Conservation (phyloP, 2,329 filamentous ascomycete genomes). For the Ophiostoma angusticollis region DNA sequence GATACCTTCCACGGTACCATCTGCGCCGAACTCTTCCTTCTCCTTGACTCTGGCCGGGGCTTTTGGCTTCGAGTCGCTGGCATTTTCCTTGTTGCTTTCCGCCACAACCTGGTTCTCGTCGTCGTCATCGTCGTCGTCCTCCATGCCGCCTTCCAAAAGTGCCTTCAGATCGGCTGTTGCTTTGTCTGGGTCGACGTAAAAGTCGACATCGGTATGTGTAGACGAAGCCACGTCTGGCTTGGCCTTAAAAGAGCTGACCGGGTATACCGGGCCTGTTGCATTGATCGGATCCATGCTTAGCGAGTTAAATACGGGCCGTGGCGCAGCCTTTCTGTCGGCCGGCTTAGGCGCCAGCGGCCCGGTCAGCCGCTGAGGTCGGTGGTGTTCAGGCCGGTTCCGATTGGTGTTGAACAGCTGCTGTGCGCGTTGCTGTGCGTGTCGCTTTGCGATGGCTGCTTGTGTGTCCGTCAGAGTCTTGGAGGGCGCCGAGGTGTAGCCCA, state of each 20-base stretch:
- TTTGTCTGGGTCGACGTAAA: slow-evolving; percentile 58
- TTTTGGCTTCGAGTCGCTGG: slow-evolving; percentile 11
- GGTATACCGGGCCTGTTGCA: slow-evolving; percentile 12
- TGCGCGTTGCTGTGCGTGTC: no score
- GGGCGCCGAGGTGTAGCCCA: slow-evolving; percentile 24
- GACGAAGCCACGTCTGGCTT: slow-evolving; percentile 1
- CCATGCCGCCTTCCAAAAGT: slow-evolving; percentile 67
- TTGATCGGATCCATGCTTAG: slow-evolving; percentile 18
- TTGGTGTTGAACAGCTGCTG: slow-evolving; percentile 40
- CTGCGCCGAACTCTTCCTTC: slow-evolving; percentile 29
- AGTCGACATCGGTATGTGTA: slow-evolving; percentile 8
- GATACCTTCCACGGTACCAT: slow-evolving; percentile 57
- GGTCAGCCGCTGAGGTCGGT: slow-evolving; percentile 35
- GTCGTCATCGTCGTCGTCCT: slow-evolving; percentile 53
- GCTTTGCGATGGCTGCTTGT: slow-evolving; percentile 39
- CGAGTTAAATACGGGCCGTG: slow-evolving; percentile 37
- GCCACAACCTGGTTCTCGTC: slow-evolving; percentile 20
- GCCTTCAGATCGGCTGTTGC: slow-evolving; percentile 69
- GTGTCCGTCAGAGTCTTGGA: slow-evolving; percentile 2
- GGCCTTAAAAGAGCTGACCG: slow-evolving; percentile 14
- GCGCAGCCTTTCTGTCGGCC: slow-evolving; percentile 33
- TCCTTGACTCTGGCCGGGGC: slow-evolving; percentile 47
- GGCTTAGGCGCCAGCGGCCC: slow-evolving; percentile 35
- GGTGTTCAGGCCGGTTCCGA: slow-evolving; percentile 41
- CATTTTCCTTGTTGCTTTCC: not conserved